Base-by-base conservation (phyloP, 1,284 basidiomycete genomes). In the Apiotrichum montevideense region DNA sequence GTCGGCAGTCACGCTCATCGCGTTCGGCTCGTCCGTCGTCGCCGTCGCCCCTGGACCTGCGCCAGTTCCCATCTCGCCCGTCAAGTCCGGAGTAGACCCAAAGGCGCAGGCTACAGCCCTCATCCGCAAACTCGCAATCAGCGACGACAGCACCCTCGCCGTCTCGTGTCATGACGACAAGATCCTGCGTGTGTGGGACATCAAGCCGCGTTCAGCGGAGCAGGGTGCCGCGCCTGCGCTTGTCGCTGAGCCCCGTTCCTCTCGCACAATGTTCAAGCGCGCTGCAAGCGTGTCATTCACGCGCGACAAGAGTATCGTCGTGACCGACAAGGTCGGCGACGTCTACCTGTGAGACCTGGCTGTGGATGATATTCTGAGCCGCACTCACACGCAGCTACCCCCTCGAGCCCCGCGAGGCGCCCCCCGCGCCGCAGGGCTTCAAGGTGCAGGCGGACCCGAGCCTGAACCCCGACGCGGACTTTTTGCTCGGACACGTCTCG, bases 81-180 rank as follows among this genome's bases (percentile, higher is more conserved):
- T 29, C 29, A 3, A 29, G 29, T 29, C 29, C 29, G 3, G 29
- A 29, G 21, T 57, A 43, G 52, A 57, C 55, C 15, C 49, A 33
- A 51, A 51, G 47, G 53, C 54, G 2, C 33, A 39, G 6, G 39
- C 52, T 32, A 44, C 59, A 15, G 49, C 63, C 39, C 81, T 85
- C 3, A 78, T 92, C 49, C 80, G 84, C 52, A 84, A 83, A 63
- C 79, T 83, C 13, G 83, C 83, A 1, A 73, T 87, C 9, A 81
- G 83, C 63, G 52, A 66, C 0, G 75, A 76, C 0, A 79, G 75
- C 53, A 75, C 66, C 37, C 80, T 85, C 67, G 74, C 90, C 8
- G 82, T 83, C 6, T 87, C 85, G 2, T 78, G 81, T 0, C 85
- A 83, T 10, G 88, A 93, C 55, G 88, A 92, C 75, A 96, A 96